These are phyloP conservation scores for Parmelia sp. DNA, from an alignment of 495 filamentous ascomycete species.

Conservation along the genomic window DNA sequence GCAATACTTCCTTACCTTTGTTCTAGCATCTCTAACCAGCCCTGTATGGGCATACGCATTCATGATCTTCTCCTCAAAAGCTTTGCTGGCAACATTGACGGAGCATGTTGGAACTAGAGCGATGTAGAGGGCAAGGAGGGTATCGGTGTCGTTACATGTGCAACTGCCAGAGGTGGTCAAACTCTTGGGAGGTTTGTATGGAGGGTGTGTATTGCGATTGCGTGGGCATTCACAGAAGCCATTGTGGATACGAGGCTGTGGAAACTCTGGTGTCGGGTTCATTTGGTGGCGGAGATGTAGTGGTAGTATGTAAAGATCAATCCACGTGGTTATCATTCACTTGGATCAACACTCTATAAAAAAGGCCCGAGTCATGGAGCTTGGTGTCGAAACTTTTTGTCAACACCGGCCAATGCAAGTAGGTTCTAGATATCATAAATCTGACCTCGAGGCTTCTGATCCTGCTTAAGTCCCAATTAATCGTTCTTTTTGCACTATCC, in stretches of 20 bases:
- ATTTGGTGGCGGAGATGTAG: neutral
- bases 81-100: neutral
- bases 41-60: neutral
- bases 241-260: neutral
- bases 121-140: neutral
- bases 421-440: too few species aligned
- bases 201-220: neutral
- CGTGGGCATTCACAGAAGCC: neutral
- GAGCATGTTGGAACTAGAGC: neutral
- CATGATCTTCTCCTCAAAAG: neutral
- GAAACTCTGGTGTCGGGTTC: neutral
- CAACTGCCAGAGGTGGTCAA: too few species aligned
- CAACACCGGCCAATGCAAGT: neutral
- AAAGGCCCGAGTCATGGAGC: neutral
- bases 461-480: neutral
- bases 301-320: neutral
- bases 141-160: neutral
- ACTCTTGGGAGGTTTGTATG: neutral
- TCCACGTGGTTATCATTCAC: neutral
- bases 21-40: neutral
- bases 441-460: neutral
- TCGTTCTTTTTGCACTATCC: neutral
- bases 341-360: neutral
- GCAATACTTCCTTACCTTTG: neutral
- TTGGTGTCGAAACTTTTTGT: neutral